A percentile compares a stretch with the other conserved stretches of the same genome.
Evolutionary conservation across 2,329 filamentous ascomycete genomes (phyloP).

Genomic region (Teratosphaeria gauchensis): DNA sequence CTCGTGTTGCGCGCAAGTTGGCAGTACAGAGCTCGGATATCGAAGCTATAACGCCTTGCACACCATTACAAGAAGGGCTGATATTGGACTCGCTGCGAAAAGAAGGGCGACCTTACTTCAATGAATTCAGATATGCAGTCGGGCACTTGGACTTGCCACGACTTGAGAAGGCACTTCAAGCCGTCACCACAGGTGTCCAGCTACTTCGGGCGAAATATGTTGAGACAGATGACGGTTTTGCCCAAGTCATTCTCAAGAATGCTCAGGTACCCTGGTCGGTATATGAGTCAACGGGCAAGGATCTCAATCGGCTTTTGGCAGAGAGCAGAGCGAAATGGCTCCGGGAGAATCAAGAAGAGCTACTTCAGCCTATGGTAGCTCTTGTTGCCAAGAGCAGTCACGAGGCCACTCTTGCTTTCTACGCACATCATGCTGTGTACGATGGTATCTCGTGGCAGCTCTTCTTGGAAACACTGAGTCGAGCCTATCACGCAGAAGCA

Average conservation of each 20-base stretch:
- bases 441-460: conserved; percentile 70
- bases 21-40: conserved; percentile 44
- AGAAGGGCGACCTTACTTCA: conserved; percentile 59
- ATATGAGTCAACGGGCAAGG: conserved; percentile 32
- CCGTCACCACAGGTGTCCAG: conserved; percentile 43
- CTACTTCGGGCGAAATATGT: conserved; percentile 67
- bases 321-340: conserved; percentile 44
- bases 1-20: conserved; percentile 45
- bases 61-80: conserved; percentile 78
- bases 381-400: conserved; percentile 30
- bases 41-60: conserved; percentile 71
- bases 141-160: conserved; percentile 33
- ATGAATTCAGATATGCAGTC: conserved; percentile 58
- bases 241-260: conserved; percentile 57
- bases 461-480: conserved; percentile 51
- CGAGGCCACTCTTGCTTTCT: conserved; percentile 44
- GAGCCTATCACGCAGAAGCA: conserved; percentile 37
- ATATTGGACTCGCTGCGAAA: conserved; percentile 58
- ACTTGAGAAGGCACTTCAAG: conserved; percentile 50
- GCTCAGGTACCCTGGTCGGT: neutral
- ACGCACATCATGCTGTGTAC: conserved; percentile 79
- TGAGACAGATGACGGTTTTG: conserved; percentile 62
- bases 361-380: conserved; percentile 46
- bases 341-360: conserved; percentile 37
- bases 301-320: conserved; percentile 26